phyloP scores from a whole-genome alignment of 2,329 filamentous ascomycete species.

The Neopestalotiopsis clavispora region DNA sequence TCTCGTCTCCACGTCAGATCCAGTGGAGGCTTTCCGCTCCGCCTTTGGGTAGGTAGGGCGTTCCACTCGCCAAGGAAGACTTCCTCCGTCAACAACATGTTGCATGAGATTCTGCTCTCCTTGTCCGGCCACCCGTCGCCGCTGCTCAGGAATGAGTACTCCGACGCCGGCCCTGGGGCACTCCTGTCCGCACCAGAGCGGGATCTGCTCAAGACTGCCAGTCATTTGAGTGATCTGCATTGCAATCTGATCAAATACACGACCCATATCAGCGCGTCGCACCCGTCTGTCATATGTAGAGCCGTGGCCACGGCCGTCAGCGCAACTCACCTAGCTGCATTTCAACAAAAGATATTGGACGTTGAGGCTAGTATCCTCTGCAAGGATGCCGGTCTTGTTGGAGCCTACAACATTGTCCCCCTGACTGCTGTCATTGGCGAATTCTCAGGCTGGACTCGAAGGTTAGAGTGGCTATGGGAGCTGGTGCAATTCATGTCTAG shows the following conservation, averaged over 20 bases:
- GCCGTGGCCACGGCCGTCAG: conserved; percentile 82
- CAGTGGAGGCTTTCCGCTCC: neutral
- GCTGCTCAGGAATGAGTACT: conserved; percentile 67
- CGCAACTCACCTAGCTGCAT: conserved; percentile 75
- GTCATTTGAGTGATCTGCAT: conserved; percentile 79
- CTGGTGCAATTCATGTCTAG: conserved; percentile 71
- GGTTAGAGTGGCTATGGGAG: conserved; percentile 85
- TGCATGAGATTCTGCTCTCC: conserved; percentile 97
- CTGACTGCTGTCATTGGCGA: conserved; percentile 82
- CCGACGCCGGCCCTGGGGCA: conserved; percentile 50
- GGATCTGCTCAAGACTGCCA: conserved; percentile 78
- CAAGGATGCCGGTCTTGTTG: conserved; percentile 79
- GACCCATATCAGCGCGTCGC: conserved; percentile 68
- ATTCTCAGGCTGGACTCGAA: conserved; percentile 85
- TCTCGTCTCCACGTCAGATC: conserved; percentile 16
- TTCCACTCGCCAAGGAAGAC: conserved; percentile 10
- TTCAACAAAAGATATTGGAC: conserved; percentile 82
- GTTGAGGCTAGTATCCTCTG: conserved; percentile 81
- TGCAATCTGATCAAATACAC: conserved; percentile 72
- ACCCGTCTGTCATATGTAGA: conserved; percentile 83
- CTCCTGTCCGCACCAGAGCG: conserved; percentile 78
- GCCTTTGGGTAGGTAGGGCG: conserved; percentile 6
- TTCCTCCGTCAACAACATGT: conserved; percentile 61
- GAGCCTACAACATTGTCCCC: conserved; percentile 92
- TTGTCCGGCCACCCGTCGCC: conserved; percentile 93